Conservation (phyloP, 352 stramenopile species). For the Phytophthora gonapodyides region DNA sequence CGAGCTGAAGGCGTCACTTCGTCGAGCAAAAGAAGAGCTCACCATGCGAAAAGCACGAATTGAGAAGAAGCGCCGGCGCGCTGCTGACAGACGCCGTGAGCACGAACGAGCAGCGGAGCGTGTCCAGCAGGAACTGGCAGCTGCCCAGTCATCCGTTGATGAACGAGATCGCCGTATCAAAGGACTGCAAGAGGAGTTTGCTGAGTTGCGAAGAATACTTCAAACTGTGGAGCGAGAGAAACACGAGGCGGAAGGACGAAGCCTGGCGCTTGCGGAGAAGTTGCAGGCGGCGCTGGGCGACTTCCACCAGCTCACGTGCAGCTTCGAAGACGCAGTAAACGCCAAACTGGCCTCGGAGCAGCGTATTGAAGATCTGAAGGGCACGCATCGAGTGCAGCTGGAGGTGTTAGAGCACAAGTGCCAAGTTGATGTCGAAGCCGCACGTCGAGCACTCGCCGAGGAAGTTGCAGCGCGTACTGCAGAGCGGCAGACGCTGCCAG, state of each 20-base stretch:
- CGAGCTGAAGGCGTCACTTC: constrained; percentile 73
- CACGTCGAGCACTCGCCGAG: constrained; percentile 40
- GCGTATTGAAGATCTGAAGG: constrained; percentile 48
- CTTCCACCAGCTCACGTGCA: constrained; percentile 70
- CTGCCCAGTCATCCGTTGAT: constrained; percentile 21
- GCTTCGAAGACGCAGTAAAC: constrained; percentile 59
- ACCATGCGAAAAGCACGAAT: constrained; percentile 72
- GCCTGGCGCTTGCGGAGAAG: constrained; percentile 57
- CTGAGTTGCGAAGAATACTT: constrained; percentile 25
- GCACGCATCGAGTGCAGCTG: constrained; percentile 53
- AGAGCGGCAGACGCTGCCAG: constrained; percentile 64
- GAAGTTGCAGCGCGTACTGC: constrained; percentile 45
- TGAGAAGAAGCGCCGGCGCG: constrained; percentile 74
- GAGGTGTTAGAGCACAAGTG: constrained; percentile 67
- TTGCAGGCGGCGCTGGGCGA: constrained; percentile 67
- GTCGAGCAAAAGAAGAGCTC: constrained; percentile 59
- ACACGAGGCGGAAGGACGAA: constrained; percentile 49
- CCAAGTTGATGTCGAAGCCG: constrained; percentile 53
- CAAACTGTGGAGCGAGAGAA: constrained; percentile 42
- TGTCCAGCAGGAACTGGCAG: constrained; percentile 45
- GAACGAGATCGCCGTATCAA: constrained; percentile 18
- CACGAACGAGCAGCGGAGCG: constrained; percentile 54
- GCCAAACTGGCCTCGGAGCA: constrained; percentile 54
- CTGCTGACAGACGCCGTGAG: constrained; percentile 61
- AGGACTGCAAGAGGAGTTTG: constrained; percentile 33